Evolutionary conservation across 2,329 filamentous ascomycete genomes (phyloP).

Genomic region (Pezicula radicicola): DNA sequence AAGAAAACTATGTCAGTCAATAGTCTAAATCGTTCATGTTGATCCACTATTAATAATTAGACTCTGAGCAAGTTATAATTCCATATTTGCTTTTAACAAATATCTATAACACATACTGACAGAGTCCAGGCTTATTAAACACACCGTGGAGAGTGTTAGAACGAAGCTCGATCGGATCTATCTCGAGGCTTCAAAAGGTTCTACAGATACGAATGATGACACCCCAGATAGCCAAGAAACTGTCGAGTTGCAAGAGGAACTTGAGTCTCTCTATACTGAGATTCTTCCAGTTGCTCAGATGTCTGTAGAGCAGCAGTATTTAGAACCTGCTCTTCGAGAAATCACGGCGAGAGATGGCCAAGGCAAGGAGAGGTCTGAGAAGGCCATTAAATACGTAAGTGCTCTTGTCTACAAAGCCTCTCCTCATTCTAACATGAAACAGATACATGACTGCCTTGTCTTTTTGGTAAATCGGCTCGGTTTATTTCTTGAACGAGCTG

Average conservation of each 20-base stretch:
- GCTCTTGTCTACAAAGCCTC: not conserved
- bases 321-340: slow-evolving; percentile 54
- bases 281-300: slow-evolving; percentile 69
- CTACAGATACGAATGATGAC: slow-evolving; percentile 4
- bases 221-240: slow-evolving; percentile 34
- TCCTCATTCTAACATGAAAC: not conserved
- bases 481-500: slow-evolving; percentile 38
- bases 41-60: not conserved
- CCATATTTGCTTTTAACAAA: not conserved
- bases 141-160: slow-evolving; percentile 51
- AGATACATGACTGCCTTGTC: slow-evolving; percentile 51
- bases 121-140: slow-evolving; percentile 48
- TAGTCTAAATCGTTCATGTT: too few species aligned
- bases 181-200: slow-evolving; percentile 40
- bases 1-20: not conserved
- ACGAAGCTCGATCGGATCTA: slow-evolving; percentile 55
- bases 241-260: slow-evolving; percentile 55
- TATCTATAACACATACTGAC: not conserved
- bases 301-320: slow-evolving; percentile 65
- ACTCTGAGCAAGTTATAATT: not conserved
- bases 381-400: slow-evolving; percentile 50
- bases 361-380: slow-evolving; percentile 40
- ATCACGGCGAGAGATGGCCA: slow-evolving; percentile 41
- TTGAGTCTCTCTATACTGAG: slow-evolving; percentile 68
- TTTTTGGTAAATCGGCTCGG: slow-evolving; percentile 47